These are phyloP conservation scores for Sugiyamaella lignohabitans DNA, from an alignment of 805 yeast genomes.

Conservation along the genomic window DNA sequence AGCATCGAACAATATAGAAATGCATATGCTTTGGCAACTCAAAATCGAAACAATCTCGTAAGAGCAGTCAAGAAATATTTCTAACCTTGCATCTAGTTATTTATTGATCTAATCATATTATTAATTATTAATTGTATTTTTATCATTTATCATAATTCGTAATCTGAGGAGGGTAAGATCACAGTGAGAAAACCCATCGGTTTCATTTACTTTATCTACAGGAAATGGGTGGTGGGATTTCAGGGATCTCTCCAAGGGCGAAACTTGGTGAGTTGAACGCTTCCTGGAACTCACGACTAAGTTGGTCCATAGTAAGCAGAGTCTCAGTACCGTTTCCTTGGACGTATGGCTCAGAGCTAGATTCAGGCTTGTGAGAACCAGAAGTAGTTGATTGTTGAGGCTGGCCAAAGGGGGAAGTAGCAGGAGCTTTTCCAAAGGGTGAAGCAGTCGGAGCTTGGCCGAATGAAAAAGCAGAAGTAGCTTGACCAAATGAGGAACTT, in stretches of 20 bases:
- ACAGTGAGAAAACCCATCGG: too few relatives aligned
- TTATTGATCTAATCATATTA: not conserved
- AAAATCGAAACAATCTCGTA: slow-evolving; percentile 36
- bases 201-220: too few relatives aligned
- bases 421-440: slow-evolving; percentile 4
- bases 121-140: not conserved
- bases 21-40: slow-evolving; percentile 48
- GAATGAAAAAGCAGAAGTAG: not conserved
- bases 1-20: slow-evolving; percentile 52
- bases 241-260: slow-evolving; percentile 29
- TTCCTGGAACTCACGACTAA: slow-evolving; percentile 39
- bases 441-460: slow-evolving; percentile 1
- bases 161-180: too few relatives aligned
- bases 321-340: slow-evolving; percentile 34
- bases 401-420: slow-evolving; percentile 5
- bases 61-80: slow-evolving; percentile 29
- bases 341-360: too few relatives aligned
- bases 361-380: too few relatives aligned
- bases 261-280: slow-evolving; percentile 38
- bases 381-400: not conserved
- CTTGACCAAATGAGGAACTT: too few relatives aligned
- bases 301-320: slow-evolving; percentile 32
- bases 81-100: not conserved
- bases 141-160: not conserved
- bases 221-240: slow-evolving; percentile 28